These are phyloP conservation scores for Saccharomycopsis sp. DNA, from an alignment of 805 yeast genomes.

Conservation along the genomic window DNA sequence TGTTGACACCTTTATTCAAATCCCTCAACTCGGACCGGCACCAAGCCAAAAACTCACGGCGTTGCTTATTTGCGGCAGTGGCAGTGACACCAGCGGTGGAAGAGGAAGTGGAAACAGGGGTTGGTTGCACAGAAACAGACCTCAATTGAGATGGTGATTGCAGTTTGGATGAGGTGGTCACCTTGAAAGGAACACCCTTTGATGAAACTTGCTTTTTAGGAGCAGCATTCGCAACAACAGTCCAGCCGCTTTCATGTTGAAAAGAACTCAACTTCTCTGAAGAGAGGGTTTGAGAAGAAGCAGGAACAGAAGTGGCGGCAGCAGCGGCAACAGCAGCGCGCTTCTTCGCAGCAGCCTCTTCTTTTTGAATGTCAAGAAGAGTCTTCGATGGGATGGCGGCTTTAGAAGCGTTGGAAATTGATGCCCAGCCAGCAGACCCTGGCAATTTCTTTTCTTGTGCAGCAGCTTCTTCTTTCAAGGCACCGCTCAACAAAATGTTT, in stretches of 20 bases:
- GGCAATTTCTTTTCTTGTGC: conserved; percentile 28
- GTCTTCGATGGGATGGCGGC: conserved; percentile 35
- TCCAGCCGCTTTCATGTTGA: conserved; percentile 30
- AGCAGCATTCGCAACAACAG: conserved; percentile 23
- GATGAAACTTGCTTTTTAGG: conserved; percentile 14
- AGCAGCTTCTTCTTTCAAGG: conserved; percentile 21
- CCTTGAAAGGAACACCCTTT: not conserved
- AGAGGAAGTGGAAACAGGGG: conserved; percentile 22
- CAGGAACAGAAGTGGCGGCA: conserved; percentile 22
- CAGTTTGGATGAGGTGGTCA: conserved; percentile 16
- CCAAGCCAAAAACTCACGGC: conserved; percentile 64
- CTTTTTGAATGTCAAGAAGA: conserved; percentile 53
- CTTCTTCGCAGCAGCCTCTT: conserved; percentile 35
- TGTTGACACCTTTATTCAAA: conserved; percentile 66
- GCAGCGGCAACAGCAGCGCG: conserved; percentile 23
- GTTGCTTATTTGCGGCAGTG: conserved; percentile 31
- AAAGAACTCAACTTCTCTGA: not conserved
- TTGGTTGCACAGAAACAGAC: conserved; percentile 28
- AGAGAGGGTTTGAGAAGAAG: conserved; percentile 5
- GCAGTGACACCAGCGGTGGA: conserved; percentile 31
- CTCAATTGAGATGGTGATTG: conserved; percentile 31
- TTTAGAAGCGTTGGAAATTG: conserved; percentile 17
- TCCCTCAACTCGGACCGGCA: conserved; percentile 57
- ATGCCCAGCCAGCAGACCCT: conserved; percentile 33
- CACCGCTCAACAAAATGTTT: conserved; percentile 22